These are phyloP conservation scores for Hypoxylon rubiginosum DNA, from an alignment of 2,329 filamentous ascomycete species.

Conservation along the genomic window DNA sequence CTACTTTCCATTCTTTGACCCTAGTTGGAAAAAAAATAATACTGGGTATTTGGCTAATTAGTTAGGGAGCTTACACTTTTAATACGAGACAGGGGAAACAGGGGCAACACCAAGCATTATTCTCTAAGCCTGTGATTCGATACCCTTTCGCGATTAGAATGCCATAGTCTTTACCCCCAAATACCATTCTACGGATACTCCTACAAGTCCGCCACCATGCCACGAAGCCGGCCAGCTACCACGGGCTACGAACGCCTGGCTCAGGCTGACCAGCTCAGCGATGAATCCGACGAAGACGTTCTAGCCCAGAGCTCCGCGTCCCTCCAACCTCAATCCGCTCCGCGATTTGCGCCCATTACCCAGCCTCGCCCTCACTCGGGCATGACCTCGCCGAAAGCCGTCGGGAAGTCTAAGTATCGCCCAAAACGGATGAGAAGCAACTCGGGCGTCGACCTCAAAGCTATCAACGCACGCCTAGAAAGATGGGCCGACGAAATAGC, in stretches of 20 bases:
- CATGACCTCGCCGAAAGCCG: conserved; percentile 68
- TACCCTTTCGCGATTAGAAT: conserved; percentile 32
- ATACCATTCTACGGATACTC: neutral
- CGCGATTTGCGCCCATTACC: conserved; percentile 74
- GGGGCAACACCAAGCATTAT: conserved; percentile 23
- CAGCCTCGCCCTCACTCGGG: conserved; percentile 72
- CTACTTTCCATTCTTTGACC: conserved; percentile 31
- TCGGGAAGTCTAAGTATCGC: conserved; percentile 58
- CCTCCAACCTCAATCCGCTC: conserved; percentile 66
- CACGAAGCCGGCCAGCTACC: conserved; percentile 76
- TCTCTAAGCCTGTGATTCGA: neutral
- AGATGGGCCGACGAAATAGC: conserved; percentile 98
- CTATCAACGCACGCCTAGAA: conserved; percentile 95
- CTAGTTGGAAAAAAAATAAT: conserved; percentile 27
- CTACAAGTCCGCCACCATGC: conserved; percentile 63
- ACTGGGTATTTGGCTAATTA: conserved; percentile 27
- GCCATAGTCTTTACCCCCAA: conserved; percentile 34
- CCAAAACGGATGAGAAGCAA: conserved; percentile 71
- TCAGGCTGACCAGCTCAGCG: conserved; percentile 82
- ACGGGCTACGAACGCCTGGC: conserved; percentile 89
- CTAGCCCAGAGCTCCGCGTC: conserved; percentile 66
- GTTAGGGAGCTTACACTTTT: conserved; percentile 13
- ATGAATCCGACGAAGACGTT: conserved; percentile 78
- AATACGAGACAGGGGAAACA: conserved; percentile 36
- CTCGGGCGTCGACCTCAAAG: conserved; percentile 95